Base-by-base conservation (phyloP, 164 flowering plant genomes). In the Cinnamomum chago region DNA sequence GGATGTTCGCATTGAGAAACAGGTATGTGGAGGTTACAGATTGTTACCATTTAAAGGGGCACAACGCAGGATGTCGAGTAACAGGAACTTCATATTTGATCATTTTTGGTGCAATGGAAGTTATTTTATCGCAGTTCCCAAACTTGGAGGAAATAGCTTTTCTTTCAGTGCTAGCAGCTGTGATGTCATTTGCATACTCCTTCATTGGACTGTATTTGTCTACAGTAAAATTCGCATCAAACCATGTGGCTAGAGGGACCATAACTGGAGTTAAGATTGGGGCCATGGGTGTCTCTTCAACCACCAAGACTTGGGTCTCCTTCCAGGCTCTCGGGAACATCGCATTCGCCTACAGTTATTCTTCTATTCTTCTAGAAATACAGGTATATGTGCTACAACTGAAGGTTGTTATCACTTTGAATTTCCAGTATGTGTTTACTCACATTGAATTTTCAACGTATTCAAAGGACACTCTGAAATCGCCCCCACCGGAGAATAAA, bases 321-420 rank as follows among this genome's bases (percentile, higher is more conserved):
- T 82, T 82, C 52, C 86, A 82, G 75, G 83, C 85, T 70, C 78
- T 85, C 0, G 86, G 86, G 33, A 85, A 85, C 67, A 81, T 85
- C 70, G 88, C 85, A 15, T 83, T 85, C 65, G 86, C 88, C 62
- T 85, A 76, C 60, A 79, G 79, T n/a, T 85, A 75, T 40, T 75
- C 84, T 15, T 60, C 67, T 66, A 64, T 85, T 7, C 70, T 83
- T 35, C 65, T 85, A 1, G 88, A 85, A 81, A 83, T 85, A 28
- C 86, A 85, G 85, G 88, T 83, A 70, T 23, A 4, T 24, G 33
- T 24, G 30, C 17, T 55, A 15, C n/a, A 4, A 55, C 60, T 55
- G 60, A 14, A 55, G 20, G 60, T 55, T 13, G n/a, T 20, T 55
- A 55, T 55, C 2, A 62, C 12, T n/a, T 11, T 3, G 66, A n/a